Evolutionary conservation across 164 flowering plant species (phyloP), one percentile per base, ranked within the genome.

Genomic region (Vitis amurensis): DNA sequence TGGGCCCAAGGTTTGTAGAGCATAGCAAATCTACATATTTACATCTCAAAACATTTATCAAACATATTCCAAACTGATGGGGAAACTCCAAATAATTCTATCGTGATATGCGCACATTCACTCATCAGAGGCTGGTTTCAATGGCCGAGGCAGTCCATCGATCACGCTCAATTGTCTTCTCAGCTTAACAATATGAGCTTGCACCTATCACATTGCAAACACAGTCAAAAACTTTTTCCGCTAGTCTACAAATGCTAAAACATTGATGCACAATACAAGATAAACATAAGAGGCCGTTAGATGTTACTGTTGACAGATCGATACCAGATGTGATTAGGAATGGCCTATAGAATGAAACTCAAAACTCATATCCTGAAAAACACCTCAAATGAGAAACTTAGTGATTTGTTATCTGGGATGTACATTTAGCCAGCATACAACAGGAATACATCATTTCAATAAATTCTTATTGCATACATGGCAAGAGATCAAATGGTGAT

Each of bases 141-240:
- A 61, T 15, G 64, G 77, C 67, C 75, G 86, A 61, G 85, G 87
- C 65, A 69, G 81, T 14, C 84, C 93, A 59, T 88, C 91, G 62
- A 87, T 74, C 73, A 81, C 23, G 72, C 86, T 91, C 75, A 92
- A 66, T 64, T 92, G 92, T 70, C 91, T 85, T 76, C 81, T 80
- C 58, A 87, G 85, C 84, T 85, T 89, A 10, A 69, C 78, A 74
- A 89, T 89, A 75, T 89, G 95, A 70, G 89, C 85, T 86, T 92
- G 97, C 61, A 89, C 93, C 97, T 92, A 57, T 64, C 69, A 70
- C 3, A 68, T 51, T 50, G 55, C 13, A 55, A 53, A 47, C 9
- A 19, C 68, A 14, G 61, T 66, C 53, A 56, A 15, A 44, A 59
- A 29, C 30, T 7, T 19, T n/a, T 14, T 16, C 51, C 52, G 49